Evolutionary conservation across 108 stramenopile genomes (phyloP).

Genomic region (Stephanodiscus triporus): DNA sequence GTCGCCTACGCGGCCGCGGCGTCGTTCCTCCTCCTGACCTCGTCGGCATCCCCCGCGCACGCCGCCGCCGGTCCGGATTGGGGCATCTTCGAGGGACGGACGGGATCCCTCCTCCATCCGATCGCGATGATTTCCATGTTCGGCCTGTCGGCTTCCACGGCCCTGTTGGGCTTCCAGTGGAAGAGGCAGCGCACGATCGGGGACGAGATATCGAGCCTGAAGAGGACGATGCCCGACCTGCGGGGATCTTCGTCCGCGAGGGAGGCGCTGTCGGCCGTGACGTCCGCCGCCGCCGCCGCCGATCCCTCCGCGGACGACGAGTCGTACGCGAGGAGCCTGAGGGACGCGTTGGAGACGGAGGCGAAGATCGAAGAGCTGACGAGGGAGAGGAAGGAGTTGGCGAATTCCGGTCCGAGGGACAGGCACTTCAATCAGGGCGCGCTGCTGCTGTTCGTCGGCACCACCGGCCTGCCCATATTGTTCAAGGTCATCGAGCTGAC

Average conservation of each 20-base stretch:
- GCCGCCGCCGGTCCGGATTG: slow-evolving; percentile 63
- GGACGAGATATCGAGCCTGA: slow-evolving; percentile 79
- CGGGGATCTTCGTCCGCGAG: slow-evolving; percentile 42
- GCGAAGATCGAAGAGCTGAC: slow-evolving; percentile 69
- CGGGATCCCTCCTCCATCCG: slow-evolving; percentile 89
- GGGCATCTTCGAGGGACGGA: slow-evolving; percentile 80
- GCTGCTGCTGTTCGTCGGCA: slow-evolving; percentile 87
- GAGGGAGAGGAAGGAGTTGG: slow-evolving; percentile 84
- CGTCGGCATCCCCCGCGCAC: slow-evolving; percentile 39
- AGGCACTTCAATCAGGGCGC: slow-evolving; percentile 91
- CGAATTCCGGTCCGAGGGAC: slow-evolving; percentile 66
- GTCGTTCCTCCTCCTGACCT: neutral
- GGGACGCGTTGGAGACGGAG: slow-evolving; percentile 64
- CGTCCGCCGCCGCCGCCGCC: too few species aligned
- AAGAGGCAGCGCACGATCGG: slow-evolving; percentile 89
- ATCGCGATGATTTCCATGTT: slow-evolving; percentile 81
- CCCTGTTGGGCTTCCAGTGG: slow-evolving; percentile 92
- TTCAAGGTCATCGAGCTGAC: slow-evolving; percentile 92
- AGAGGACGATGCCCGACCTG: slow-evolving; percentile 68
- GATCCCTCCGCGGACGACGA: slow-evolving; percentile 57
- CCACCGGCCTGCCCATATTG: slow-evolving; percentile 89
- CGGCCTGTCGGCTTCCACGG: slow-evolving; percentile 75
- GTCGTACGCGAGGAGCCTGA: slow-evolving; percentile 48
- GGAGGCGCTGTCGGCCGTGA: slow-evolving; percentile 60
- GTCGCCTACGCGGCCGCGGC: slow-evolving; percentile 34